Conservation (phyloP, 192 early-diverging fungal genomes). For the Helicostylum pulchrum region DNA sequence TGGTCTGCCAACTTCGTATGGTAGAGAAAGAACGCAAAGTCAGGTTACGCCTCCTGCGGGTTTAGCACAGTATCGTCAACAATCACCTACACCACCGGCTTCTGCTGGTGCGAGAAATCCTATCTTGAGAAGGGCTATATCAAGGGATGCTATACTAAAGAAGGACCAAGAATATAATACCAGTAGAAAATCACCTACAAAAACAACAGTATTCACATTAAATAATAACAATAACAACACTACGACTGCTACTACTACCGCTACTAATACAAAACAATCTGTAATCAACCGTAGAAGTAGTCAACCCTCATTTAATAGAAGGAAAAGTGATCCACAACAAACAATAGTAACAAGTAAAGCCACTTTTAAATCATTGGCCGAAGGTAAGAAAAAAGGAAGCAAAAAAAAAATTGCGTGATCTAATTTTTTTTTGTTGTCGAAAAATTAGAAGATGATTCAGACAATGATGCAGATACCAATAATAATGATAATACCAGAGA, state of each 20-base stretch:
- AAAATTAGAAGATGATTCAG: neutral
- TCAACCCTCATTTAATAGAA: neutral
- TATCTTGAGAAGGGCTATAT: constrained; percentile 10
- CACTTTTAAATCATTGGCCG: too few species aligned
- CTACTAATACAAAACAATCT: neutral
- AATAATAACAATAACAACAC: too few species aligned
- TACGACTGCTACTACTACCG: neutral
- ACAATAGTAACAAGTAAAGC: neutral
- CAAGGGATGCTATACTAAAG: constrained; percentile 10
- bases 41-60: neutral
- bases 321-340: neutral
- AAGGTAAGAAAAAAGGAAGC: neutral
- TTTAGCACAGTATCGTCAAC: neutral
- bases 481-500: constrained; percentile 4
- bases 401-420: neutral
- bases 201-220: neutral
- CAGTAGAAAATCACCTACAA: constrained; percentile 5
- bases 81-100: neutral
- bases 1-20: constrained; percentile 21
- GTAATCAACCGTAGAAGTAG: constrained; percentile 7
- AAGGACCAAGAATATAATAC: constrained; percentile 8
- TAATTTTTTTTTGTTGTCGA: neutral
- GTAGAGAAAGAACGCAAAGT: constrained; percentile 7
- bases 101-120: neutral
- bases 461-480: neutral